Conservation (phyloP, 2,329 filamentous ascomycete species). For the Didymella glomerata region DNA sequence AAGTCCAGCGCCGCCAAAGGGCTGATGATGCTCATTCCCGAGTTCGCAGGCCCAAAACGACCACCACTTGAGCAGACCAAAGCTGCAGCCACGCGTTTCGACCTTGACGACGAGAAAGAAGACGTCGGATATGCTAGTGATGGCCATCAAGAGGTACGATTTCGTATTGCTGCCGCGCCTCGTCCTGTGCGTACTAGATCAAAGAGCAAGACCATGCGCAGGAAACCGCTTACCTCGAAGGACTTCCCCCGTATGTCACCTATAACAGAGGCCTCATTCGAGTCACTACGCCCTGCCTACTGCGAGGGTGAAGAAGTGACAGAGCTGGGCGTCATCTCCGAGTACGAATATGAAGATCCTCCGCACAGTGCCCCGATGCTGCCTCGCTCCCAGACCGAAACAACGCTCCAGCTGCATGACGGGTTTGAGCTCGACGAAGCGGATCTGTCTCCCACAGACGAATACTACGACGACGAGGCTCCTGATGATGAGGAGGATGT, state of each 20-base stretch:
- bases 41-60: conserved; percentile 15
- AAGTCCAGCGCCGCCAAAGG: conserved; percentile 24
- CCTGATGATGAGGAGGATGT: conserved; percentile 1
- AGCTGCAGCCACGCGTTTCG: conserved; percentile 1
- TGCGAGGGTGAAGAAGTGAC: conserved; percentile 21
- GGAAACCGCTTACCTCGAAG: conserved; percentile 23
- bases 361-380: conserved; percentile 1
- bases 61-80: conserved; percentile 5
- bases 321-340: conserved; percentile 31
- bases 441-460: conserved; percentile 27
- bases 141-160: conserved; percentile 5
- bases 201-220: conserved; percentile 21
- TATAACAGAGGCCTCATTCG: conserved; percentile 36
- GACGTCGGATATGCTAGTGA: conserved; percentile 23
- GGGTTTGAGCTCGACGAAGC: conserved; percentile 22
- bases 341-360: conserved; percentile 23
- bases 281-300: conserved; percentile 25
- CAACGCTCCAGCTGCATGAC: not conserved
- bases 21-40: conserved; percentile 26
- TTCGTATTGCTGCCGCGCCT: conserved; percentile 6
- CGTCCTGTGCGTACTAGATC: conserved; percentile 8
- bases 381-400: conserved; percentile 13
- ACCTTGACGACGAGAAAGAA: conserved; percentile 5
- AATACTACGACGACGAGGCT: conserved; percentile 2
- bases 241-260: conserved; percentile 34